Percentiles rank a stretch among this genome's conserved stretches.
These are phyloP conservation scores for Pulicaria dysenterica DNA, from an alignment of 129 eudicot species.

Conservation along the genomic window DNA sequence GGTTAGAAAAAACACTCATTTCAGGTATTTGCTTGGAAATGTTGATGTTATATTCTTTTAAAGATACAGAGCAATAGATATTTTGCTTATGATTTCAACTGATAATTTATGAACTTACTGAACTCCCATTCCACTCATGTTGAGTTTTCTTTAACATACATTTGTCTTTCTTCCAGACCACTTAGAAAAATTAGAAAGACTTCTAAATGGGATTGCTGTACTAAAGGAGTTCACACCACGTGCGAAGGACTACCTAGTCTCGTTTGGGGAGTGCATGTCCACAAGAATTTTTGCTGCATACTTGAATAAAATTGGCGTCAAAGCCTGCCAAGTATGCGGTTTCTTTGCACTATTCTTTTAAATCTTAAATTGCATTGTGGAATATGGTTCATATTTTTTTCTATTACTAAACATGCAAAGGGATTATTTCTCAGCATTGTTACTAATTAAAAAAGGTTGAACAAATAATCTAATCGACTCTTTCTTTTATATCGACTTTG, in stretches of 20 bases:
- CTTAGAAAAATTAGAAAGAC: constrained; percentile 79
- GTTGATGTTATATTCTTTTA: neutral
- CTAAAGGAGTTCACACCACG: constrained; percentile 94
- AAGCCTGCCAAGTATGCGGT: constrained; percentile 84
- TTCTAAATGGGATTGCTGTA: constrained; percentile 83
- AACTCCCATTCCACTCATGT: neutral
- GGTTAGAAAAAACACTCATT: constrained; percentile 59
- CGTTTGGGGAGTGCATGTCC: constrained; percentile 99
- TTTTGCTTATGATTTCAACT: neutral
- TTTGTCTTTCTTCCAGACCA: constrained; percentile 54
- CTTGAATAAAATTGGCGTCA: constrained; percentile 74
- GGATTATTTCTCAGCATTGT: neutral
- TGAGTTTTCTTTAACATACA: neutral
- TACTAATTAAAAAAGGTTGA: neutral
- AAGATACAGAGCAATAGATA: neutral
- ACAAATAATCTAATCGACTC: neutral
- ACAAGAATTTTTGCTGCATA: constrained; percentile 92
- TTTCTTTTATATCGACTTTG: neutral
- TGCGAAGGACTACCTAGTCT: constrained; percentile 83
- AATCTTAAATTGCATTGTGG: neutral
- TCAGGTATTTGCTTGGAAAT: constrained; percentile 40
- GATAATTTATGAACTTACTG: neutral
- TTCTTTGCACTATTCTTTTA: neutral
- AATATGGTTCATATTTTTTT: neutral
- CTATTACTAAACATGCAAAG: neutral